phyloP scores from a whole-genome alignment of 345 rosid genomes.

The Arabis hirsuta region DNA sequence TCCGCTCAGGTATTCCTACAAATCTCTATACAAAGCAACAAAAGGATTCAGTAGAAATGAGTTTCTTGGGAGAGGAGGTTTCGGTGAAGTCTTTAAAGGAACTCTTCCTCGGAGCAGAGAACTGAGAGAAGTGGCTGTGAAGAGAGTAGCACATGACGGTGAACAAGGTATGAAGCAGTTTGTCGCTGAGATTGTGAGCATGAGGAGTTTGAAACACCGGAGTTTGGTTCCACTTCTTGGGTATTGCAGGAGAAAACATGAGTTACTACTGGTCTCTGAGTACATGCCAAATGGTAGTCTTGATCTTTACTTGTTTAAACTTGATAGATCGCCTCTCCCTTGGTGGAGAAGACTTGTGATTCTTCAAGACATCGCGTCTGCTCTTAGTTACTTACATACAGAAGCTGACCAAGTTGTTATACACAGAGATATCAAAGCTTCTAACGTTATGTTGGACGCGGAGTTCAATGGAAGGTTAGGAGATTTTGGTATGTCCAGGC shows the following conservation, averaged over 20 bases:
- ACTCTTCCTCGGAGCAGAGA: slow-evolving; percentile 43
- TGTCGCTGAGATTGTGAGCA: slow-evolving; percentile 51
- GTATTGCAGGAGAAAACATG: slow-evolving; percentile 58
- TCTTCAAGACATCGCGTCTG: slow-evolving; percentile 49
- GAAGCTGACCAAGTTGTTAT: slow-evolving; percentile 60
- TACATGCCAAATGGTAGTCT: slow-evolving; percentile 67
- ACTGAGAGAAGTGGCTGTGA: slow-evolving; percentile 55
- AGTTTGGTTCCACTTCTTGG: slow-evolving; percentile 61
- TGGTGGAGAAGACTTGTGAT: slow-evolving; percentile 53
- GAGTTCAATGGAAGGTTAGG: slow-evolving; percentile 82
- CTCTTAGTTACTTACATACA: slow-evolving; percentile 57
- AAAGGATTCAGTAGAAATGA: slow-evolving; percentile 59
- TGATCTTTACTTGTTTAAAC: slow-evolving; percentile 47
- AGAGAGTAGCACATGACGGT: slow-evolving; percentile 55
- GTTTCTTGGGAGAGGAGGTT: slow-evolving; percentile 66
- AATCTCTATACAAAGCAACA: slow-evolving; percentile 61
- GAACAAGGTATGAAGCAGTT: slow-evolving; percentile 60
- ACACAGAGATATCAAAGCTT: slow-evolving; percentile 62
- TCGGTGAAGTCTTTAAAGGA: slow-evolving; percentile 67
- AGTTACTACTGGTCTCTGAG: slow-evolving; percentile 59
- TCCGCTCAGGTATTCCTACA: slow-evolving; percentile 59
- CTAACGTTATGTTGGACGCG: slow-evolving; percentile 55
- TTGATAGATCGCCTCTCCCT: slow-evolving; percentile 30
- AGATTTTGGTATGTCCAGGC: slow-evolving; percentile 89
- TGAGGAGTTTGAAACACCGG: slow-evolving; percentile 56